Base-by-base conservation (phyloP, 345 rosid genomes). In the Arabidopsis suecica region DNA sequence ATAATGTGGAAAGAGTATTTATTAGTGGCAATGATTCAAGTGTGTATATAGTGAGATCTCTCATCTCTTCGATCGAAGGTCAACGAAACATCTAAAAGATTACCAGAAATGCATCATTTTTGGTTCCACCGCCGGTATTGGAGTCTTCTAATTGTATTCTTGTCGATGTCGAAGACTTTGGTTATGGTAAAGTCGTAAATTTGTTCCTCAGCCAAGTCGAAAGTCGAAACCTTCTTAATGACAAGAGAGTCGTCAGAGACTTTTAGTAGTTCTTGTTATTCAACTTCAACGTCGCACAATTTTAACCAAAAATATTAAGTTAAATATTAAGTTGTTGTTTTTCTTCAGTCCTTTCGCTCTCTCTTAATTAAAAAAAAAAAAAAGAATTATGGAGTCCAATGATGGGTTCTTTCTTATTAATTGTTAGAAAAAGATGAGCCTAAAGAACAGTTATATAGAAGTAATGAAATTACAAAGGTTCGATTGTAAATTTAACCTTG, bases 121-220 rank as follows among this genome's bases (percentile, higher is more conserved):
- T n/a, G n/a, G n/a, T 42, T 42, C 48, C 48, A 13, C 16, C 48
- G 47, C 5, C 47, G 48, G 48, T 13, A 5, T 42, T 12, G 16
- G 48, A 42, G 12, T 30, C 5, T 56, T 25, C 5, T 14, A 42
- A 4, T 5, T 56, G 5, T 20, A 56, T 56, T 56, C 38, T 56
- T 32, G 60, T 32, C 14, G 38, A 32, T 30, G 22, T 14, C 5
- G 38, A 56, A 56, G 34, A 5, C 38, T 56, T 56, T 55, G 11
- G 9, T 54, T 54, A n/a, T 13, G 8, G 23, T 51, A 23, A 20
- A 22, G 32, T 51, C 56, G 9, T 7, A n/a, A n/a, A 0, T 47
- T 48, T 48, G 12, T 48, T 48, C 53, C 53, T 48, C 53, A 49
- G 25, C 28, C 54, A n/a, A n/a, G n/a, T n/a, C n/a, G n/a, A n/a